phyloP scores from a whole-genome alignment of 345 rosid genomes.

The Turritis glabra region DNA sequence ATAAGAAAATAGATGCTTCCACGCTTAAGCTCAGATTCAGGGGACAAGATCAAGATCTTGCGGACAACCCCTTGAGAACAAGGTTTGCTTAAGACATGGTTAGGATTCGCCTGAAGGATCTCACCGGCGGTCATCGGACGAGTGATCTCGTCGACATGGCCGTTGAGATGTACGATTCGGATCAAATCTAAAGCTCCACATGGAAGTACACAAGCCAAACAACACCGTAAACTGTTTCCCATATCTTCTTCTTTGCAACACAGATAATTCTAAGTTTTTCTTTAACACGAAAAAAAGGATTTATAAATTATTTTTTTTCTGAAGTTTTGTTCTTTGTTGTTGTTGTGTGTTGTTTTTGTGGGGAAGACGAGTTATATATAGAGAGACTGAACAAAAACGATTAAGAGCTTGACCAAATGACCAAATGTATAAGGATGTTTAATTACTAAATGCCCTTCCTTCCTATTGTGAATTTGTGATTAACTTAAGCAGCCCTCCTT shows the following conservation, averaged over 20 bases:
- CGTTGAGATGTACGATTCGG: conserved; percentile 88
- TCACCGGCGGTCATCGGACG: conserved; percentile 78
- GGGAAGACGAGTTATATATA: conserved; percentile 19
- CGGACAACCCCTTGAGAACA: conserved; percentile 80
- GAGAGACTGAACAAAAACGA: neutral
- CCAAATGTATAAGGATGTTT: neutral
- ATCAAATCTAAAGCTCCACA: conserved; percentile 96
- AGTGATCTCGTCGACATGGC: conserved; percentile 78
- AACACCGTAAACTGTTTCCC: conserved; percentile 93
- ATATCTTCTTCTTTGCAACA: conserved; percentile 33
- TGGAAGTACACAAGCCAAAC: conserved; percentile 92
- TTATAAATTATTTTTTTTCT: neutral
- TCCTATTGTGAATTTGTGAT: conserved; percentile 5
- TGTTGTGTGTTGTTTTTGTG: conserved; percentile 23
- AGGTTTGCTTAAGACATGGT: conserved; percentile 85
- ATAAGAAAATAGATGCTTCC: conserved; percentile 90
- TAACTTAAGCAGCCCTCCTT: conserved; percentile 33
- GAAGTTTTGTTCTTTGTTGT: neutral
- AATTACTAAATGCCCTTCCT: conserved; percentile 18
- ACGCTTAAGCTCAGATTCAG: conserved; percentile 86
- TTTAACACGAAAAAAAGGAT: neutral
- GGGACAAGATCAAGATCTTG: conserved; percentile 72
- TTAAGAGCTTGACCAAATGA: conserved; percentile 29
- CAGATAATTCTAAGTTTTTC: neutral
- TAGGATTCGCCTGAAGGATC: conserved; percentile 77